phyloP scores from a whole-genome alignment of 768 basidiomycete species.

The Gyrodon lividus region DNA sequence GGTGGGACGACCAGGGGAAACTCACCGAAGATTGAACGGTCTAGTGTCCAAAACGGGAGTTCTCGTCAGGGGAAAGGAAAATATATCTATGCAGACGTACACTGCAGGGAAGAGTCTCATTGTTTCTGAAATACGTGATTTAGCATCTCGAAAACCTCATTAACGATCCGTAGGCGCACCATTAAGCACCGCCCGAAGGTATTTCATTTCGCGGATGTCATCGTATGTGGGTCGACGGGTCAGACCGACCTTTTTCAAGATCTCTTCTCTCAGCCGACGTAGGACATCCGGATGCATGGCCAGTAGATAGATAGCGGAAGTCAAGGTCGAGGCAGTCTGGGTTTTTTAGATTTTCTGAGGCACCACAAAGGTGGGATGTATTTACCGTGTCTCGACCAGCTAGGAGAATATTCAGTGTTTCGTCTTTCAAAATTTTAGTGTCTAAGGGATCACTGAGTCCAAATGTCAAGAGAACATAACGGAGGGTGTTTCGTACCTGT shows the following conservation, averaged over 20 bases:
- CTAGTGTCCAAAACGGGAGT: slow-evolving; percentile 16
- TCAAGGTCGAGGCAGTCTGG: slow-evolving; percentile 45
- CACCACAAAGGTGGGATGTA: not conserved
- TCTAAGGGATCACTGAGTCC: slow-evolving; percentile 17
- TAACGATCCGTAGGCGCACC: slow-evolving; percentile 25
- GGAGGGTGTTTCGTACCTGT: slow-evolving; percentile 27
- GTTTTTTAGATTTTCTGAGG: not conserved
- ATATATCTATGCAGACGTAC: slow-evolving; percentile 12
- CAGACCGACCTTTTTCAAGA: slow-evolving; percentile 37
- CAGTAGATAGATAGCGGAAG: slow-evolving; percentile 45
- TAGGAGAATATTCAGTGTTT: slow-evolving; percentile 43
- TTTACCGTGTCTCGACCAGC: slow-evolving; percentile 45
- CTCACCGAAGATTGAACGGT: slow-evolving; percentile 35
- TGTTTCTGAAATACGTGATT: slow-evolving; percentile 23
- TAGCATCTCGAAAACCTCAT: not conserved
- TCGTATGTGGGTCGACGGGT: slow-evolving; percentile 38
- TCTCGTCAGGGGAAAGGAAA: not conserved
- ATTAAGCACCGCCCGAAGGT: slow-evolving; percentile 43
- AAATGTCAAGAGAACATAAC: not conserved
- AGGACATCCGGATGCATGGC: slow-evolving; percentile 44
- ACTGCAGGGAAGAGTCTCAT: slow-evolving; percentile 34
- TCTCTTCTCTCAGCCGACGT: slow-evolving; percentile 40
- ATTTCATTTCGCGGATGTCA: slow-evolving; percentile 44
- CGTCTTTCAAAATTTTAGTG: slow-evolving; percentile 37
- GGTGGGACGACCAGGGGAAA: not conserved